phyloP scores from a whole-genome alignment of 352 stramenopile genomes.

The Phytophthora palmivora region DNA sequence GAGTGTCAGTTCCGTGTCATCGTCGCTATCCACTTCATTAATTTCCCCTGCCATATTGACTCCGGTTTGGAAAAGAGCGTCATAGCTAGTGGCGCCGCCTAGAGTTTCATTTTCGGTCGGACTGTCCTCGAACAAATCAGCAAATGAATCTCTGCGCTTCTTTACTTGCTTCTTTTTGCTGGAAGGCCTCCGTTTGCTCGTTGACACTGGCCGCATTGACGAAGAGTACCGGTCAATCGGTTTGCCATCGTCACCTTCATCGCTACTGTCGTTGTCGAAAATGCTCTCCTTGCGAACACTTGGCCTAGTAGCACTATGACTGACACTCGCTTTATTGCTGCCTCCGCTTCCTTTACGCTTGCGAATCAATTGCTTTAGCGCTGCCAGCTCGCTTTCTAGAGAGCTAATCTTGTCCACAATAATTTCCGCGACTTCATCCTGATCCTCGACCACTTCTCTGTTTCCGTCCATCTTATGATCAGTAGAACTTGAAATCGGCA shows the following conservation, averaged over 20 bases:
- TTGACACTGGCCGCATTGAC: slow-evolving; percentile 4
- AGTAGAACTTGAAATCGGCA: neutral
- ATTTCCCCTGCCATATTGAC: slow-evolving; percentile 8
- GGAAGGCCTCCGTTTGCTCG: slow-evolving; percentile 21
- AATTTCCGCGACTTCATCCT: slow-evolving; percentile 66
- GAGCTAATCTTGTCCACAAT: slow-evolving; percentile 87
- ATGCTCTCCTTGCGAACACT: slow-evolving; percentile 72
- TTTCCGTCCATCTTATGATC: neutral
- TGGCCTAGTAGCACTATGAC: slow-evolving; percentile 10
- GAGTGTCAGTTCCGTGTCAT: slow-evolving; percentile 12
- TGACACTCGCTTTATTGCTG: slow-evolving; percentile 10
- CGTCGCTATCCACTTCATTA: slow-evolving; percentile 27
- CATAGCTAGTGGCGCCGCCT: slow-evolving; percentile 51
- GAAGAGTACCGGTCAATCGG: slow-evolving; percentile 17
- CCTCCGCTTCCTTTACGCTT: slow-evolving; percentile 45
- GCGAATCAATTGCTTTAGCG: slow-evolving; percentile 73
- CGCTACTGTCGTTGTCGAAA: slow-evolving; percentile 71
- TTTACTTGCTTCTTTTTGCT: slow-evolving; percentile 35
- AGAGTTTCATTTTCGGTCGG: slow-evolving; percentile 29
- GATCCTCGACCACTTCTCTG: slow-evolving; percentile 37
- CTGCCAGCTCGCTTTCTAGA: slow-evolving; percentile 67
- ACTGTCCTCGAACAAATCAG: slow-evolving; percentile 73
- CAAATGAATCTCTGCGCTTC: slow-evolving; percentile 76
- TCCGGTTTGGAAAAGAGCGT: slow-evolving; percentile 63
- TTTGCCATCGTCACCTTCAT: slow-evolving; percentile 45